Evolutionary conservation across 192 early-diverging fungal species (phyloP), one percentile per base, ranked within the genome.

Genomic region (Neocallimastix lanati): DNA sequence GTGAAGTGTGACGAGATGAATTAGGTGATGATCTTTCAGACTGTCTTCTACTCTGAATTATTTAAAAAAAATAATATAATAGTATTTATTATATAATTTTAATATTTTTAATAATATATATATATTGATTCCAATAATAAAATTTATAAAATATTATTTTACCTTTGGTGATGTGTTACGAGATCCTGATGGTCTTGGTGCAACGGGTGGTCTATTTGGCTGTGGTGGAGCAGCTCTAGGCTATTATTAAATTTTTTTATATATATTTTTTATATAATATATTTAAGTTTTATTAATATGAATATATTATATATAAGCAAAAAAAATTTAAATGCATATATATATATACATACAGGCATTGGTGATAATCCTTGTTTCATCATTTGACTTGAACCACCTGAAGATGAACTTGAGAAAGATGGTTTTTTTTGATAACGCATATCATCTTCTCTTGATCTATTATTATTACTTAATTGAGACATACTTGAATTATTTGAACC

Each of bases 11-110:
- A 18, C 78, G 77, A 27, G 77, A 35, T n/a, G 35, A 79, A 28
- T 35, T 78, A 25, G 83, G 28, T 28, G 83, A 80, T 27, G 21
- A 29, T 78, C 79, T 80, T 76, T 50, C 82, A 81, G 77, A 79
- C n/a, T 82, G 82, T 77, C 33, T 76, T 79, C 80, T 80, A 29
- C 82, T 67, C 50, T 67, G 50, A 7, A 11, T 11, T n/a, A 67
- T 67, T 9, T 67, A 67, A 11, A 25, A 67, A 25, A 4, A 50
- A 12, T 12, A 12, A 38, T 14, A n/a, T n/a, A n/a, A n/a, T n/a
- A n/a, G n/a, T n/a, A n/a, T n/a, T n/a, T n/a, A n/a, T n/a, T n/a
- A n/a, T n/a, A n/a, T n/a, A n/a, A n/a, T n/a, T n/a, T n/a, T n/a
- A n/a, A n/a, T n/a, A n/a, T n/a, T n/a, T n/a, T n/a, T n/a, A n/a